phyloP scores from a whole-genome alignment of 2,329 filamentous ascomycete genomes.

The Aspergillus versicolor region DNA sequence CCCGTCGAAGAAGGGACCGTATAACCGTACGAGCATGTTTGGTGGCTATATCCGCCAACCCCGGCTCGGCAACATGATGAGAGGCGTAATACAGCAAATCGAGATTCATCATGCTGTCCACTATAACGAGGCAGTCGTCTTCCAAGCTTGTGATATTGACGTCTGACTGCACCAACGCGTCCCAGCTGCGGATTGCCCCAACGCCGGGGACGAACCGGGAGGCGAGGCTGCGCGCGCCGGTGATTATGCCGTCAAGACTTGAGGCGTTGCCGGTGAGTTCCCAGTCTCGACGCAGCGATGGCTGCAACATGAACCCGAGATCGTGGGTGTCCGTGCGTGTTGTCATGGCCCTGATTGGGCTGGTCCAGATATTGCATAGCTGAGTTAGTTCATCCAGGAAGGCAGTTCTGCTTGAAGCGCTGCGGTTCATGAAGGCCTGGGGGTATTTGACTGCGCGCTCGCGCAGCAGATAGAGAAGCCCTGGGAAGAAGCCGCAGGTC shows the following conservation, averaged over 20 bases:
- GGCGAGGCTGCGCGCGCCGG: constrained; percentile 26
- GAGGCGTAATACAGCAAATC: constrained; percentile 42
- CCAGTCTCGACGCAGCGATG: constrained; percentile 48
- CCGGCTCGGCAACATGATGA: constrained; percentile 21
- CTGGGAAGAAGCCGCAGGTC: constrained; percentile 27
- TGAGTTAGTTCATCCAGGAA: background rate
- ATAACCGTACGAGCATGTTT: constrained; percentile 19
- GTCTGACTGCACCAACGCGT: constrained; percentile 5
- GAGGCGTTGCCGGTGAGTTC: constrained; percentile 39
- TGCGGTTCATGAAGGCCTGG: background rate
- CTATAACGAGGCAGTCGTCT: constrained; percentile 10
- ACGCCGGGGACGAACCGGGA: constrained; percentile 37
- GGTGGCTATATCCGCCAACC: constrained; percentile 29
- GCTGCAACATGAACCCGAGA: constrained; percentile 54
- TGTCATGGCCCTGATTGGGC: constrained; percentile 16
- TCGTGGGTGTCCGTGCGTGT: constrained; percentile 54
- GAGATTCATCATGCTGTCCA: constrained; percentile 24
- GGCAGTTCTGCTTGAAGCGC: no score
- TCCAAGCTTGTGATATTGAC: background rate
- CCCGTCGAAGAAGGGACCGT: constrained; percentile 10
- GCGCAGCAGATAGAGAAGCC: constrained; percentile 15
- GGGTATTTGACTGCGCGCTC: constrained; percentile 17
- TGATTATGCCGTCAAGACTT: constrained; percentile 14
- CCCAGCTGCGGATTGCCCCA: constrained; percentile 39
- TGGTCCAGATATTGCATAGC: constrained; percentile 16